These are phyloP conservation scores for Stephania japonica DNA, from an alignment of 164 flowering plant species.

Conservation along the genomic window DNA sequence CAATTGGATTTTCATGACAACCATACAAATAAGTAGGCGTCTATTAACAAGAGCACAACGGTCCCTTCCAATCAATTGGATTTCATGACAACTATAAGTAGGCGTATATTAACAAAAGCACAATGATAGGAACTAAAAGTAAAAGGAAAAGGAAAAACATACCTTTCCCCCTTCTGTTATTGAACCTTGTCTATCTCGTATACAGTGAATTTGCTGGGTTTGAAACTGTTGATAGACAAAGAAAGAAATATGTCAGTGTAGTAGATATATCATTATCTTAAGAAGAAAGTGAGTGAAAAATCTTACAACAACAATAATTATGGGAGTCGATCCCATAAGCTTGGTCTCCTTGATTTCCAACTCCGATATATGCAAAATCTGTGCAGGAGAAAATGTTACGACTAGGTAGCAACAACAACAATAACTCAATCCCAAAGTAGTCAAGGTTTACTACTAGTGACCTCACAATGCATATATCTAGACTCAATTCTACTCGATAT, in stretches of 20 bases:
- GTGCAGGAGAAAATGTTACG: slow-evolving; percentile 17
- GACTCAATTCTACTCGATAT: neutral
- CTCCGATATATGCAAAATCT: slow-evolving; percentile 92
- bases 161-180: slow-evolving; percentile 92
- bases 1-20: too few relatives aligned
- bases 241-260: slow-evolving; percentile 1
- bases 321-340: slow-evolving; percentile 78
- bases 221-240: slow-evolving; percentile 54
- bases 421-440: neutral
- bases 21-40: too few relatives aligned
- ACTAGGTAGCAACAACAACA: neutral
- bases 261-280: neutral
- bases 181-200: slow-evolving; percentile 67
- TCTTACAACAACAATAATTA: slow-evolving; percentile 75
- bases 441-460: neutral
- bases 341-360: slow-evolving; percentile 78
- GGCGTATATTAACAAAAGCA: too few relatives aligned
- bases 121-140: neutral
- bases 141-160: neutral
- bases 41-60: too few relatives aligned
- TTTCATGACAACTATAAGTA: too few relatives aligned
- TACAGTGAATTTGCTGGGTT: slow-evolving; percentile 88
- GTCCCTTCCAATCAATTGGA: too few relatives aligned
- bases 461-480: neutral
- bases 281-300: neutral